Base-by-base conservation (phyloP, 2,329 filamentous ascomycete species). In the Fusarium tricinctum region DNA sequence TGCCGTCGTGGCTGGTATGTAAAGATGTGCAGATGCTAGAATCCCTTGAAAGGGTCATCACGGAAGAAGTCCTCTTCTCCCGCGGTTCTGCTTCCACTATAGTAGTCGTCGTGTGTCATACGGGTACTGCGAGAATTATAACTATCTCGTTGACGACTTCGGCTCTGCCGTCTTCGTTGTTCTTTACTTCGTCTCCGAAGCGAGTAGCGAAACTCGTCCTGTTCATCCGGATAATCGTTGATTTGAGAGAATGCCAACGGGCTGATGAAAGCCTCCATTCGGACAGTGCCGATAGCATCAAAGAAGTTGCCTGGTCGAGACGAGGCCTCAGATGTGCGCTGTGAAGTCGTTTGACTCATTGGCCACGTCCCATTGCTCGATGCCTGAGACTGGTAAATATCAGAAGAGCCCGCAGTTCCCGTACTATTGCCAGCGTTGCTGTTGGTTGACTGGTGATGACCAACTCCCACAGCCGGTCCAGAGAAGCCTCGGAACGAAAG, bases 211-310 rank as follows among this genome's bases (percentile, higher is more conserved):
- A 82, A 79, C 65, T 88, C 85, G 23, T 86, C 85, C 22, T 81
- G 77, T 66, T 86, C 85, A 54, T 84, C 81, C 0, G 82, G 80
- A 42, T 81, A 78, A 14, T 85, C 83, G 14, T 81, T 80, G 52
- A 84, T 80, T 28, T 81, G 80, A 4, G 81, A 81, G 63, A 84
- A 82, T 2, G 86, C 82, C 13, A 90, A 77, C 1, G 88, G 88
- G 71, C 84, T 89, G 70, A 99, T 97, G 78, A 98, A 99, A 0
- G 96, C 96, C 78, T 98, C 95, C 95, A 99, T 98, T 28, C 96
- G 89, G 46, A 98, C 89, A 3, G 94, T 98, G 2, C 94, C 94
- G 59, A 97, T 91, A 2, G 92, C 92, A 72, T 97, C 94, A 75
- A 96, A 96, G 81, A 96, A 94, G 77, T 89, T 89, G 58, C 81